Conservation (phyloP, 139 green algal genomes). For the Coelastrella sp. region DNA sequence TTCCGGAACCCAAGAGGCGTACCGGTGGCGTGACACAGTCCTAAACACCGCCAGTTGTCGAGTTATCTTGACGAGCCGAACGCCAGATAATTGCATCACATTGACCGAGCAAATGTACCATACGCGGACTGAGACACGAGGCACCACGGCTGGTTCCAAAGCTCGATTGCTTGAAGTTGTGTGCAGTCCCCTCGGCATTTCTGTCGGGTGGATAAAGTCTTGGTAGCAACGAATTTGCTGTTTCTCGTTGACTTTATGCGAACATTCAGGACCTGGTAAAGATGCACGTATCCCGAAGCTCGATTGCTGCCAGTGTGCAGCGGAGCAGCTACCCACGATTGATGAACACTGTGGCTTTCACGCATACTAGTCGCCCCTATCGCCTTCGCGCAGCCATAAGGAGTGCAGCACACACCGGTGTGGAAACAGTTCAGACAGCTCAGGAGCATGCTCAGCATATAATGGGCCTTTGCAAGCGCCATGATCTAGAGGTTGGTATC, state of each 20-base stretch:
- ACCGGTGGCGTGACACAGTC: too few relatives aligned
- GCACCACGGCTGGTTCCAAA: too few relatives aligned
- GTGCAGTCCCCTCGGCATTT: too few relatives aligned
- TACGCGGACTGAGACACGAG: too few relatives aligned
- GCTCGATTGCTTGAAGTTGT: too few relatives aligned
- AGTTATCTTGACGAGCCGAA: too few relatives aligned
- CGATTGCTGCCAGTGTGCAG: background rate
- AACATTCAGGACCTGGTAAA: background rate
- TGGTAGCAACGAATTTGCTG: background rate
- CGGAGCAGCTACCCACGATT: background rate
- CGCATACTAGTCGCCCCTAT: background rate
- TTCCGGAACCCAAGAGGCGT: too few relatives aligned
- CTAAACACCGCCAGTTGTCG: too few relatives aligned
- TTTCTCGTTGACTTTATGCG: background rate
- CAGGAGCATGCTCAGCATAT: constrained; percentile 2
- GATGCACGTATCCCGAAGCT: background rate
- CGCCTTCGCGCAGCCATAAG: background rate
- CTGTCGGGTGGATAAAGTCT: too few relatives aligned
- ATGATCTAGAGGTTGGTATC: background rate
- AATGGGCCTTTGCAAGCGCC: background rate
- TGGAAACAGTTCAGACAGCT: background rate
- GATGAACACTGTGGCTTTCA: background rate
- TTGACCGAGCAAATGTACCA: too few relatives aligned
- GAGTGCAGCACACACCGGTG: background rate
- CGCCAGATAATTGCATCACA: too few relatives aligned